phyloP scores from a whole-genome alignment of 2,329 filamentous ascomycete species.

The Neopestalotiopsis clavispora region DNA sequence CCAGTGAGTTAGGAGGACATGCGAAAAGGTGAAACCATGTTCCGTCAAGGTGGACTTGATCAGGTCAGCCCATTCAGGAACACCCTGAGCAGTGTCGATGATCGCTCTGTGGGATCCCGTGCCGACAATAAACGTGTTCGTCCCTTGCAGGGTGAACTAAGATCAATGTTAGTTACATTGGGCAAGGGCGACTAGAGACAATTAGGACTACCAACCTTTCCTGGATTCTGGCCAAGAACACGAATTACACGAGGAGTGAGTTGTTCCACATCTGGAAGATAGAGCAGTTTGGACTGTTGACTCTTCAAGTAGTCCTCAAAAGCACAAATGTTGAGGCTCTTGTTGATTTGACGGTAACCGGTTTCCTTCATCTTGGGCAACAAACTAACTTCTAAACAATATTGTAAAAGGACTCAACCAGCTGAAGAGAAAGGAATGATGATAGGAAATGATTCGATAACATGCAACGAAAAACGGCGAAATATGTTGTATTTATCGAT shows the following conservation, averaged over 20 bases:
- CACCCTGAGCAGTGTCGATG: slow-evolving; percentile 75
- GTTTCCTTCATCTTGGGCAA: slow-evolving; percentile 24
- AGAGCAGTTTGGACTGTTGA: slow-evolving; percentile 41
- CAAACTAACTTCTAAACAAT: not conserved
- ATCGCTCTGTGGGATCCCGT: slow-evolving; percentile 65
- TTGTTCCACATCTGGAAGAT: slow-evolving; percentile 44
- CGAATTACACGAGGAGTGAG: slow-evolving; percentile 47
- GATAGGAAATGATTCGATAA: not conserved
- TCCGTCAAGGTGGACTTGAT: slow-evolving; percentile 38
- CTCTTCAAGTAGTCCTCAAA: slow-evolving; percentile 52
- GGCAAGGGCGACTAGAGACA: too few species aligned
- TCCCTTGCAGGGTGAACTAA: slow-evolving; percentile 63
- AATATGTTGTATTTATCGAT: not conserved
- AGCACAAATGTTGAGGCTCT: slow-evolving; percentile 48
- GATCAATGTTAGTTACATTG: not conserved
- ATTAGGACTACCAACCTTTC: slow-evolving; percentile 38
- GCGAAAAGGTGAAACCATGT: slow-evolving; percentile 41
- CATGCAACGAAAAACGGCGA: not conserved
- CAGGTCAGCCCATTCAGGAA: slow-evolving; percentile 58
- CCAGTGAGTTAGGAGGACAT: slow-evolving; percentile 86
- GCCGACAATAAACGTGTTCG: slow-evolving; percentile 80
- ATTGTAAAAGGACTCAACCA: not conserved
- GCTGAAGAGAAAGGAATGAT: not conserved
- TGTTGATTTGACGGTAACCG: slow-evolving; percentile 53
- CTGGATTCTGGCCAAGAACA: slow-evolving; percentile 48